Base-by-base conservation (phyloP, 2,329 filamentous ascomycete genomes). In the Fusarium sp. region DNA sequence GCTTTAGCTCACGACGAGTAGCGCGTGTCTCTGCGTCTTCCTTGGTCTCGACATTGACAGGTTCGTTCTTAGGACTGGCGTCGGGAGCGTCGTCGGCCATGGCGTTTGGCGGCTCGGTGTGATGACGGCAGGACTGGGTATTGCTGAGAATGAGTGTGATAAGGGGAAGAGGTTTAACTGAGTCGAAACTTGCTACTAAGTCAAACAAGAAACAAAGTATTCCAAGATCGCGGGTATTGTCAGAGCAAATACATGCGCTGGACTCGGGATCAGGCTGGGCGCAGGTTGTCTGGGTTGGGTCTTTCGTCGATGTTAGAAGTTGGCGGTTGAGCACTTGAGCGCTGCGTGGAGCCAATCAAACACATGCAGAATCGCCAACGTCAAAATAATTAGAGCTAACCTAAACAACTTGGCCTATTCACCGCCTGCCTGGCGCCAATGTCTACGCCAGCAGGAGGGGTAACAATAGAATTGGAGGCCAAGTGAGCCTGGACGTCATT, bases 1-100 rank as follows among this genome's bases (percentile, higher is more conserved):
- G 87, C 79, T 86, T 88, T 39, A 91, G 83, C 79, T 91, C 89
- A 73, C 89, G 85, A 65, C 89, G 85, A 35, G 89, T 83, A 52
- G 88, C 88, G 61, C 86, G 86, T 39, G 89, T 91, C 74, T 88
- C 88, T 35, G 87, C 85, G 76, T 91, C 89, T 71, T 91, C 89
- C 56, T 81, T 84, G 33, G 74, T 74, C 58, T 81, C 79, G 66
- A 79, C 69, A 49, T 73, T 74, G 54, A 73, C 53, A 47, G 70
- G 72, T 29, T 79, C 77, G 57, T 72, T 75, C 66, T 78, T 81
- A 61, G 82, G 82, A 75, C 80, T 83, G 47, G 77, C 77, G 71
- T 77, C 78, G 74, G 78, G 81, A 57, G 76, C 73, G 63, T 83
- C 80, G 76, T 84, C 83, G 68, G 82, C 78, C 83, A 85, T 85